Conservation (phyloP, 2,329 filamentous ascomycete species). For the Ramularia collo-cygni region DNA sequence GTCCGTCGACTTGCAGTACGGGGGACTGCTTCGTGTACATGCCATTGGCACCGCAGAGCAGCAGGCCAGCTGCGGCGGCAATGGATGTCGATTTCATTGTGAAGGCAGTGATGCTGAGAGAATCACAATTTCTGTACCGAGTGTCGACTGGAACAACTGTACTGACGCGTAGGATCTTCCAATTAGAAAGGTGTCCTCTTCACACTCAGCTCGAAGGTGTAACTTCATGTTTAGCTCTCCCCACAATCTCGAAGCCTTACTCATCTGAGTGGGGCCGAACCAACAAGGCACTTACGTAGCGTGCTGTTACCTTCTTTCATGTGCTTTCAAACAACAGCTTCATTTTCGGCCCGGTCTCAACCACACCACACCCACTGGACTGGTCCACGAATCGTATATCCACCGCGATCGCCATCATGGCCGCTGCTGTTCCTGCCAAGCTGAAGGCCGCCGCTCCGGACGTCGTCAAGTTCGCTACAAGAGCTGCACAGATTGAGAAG, state of each 20-base stretch:
- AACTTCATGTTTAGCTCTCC: background rate
- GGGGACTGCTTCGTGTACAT: slow-evolving; percentile 82
- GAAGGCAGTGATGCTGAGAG: slow-evolving; percentile 2
- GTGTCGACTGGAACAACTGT: no score
- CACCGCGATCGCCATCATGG: slow-evolving; percentile 48
- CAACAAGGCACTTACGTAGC: no score
- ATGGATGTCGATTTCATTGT: slow-evolving; percentile 29
- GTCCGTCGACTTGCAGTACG: slow-evolving; percentile 73
- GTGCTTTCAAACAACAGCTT: no score
- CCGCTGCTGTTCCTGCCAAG: slow-evolving; percentile 60
- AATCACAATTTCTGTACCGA: background rate
- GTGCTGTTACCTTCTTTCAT: no score
- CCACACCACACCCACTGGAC: no score
- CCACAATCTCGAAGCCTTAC: slow-evolving; percentile 1
- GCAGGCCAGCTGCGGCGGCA: slow-evolving; percentile 52
- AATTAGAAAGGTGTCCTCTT: slow-evolving; percentile 3
- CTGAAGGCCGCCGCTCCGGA: slow-evolving; percentile 64
- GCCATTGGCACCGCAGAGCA: slow-evolving; percentile 60
- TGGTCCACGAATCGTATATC: background rate
- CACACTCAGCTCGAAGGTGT: no score
- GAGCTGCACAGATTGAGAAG: slow-evolving; percentile 76
- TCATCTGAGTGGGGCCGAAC: no score
- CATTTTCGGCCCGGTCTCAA: no score
- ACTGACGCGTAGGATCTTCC: background rate
- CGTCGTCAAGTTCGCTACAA: slow-evolving; percentile 73